A percentile compares a stretch with the other conserved stretches of the same genome.
phyloP scores from a whole-genome alignment of 1,139 yeast species.

The Petasospora rhodanensis region DNA sequence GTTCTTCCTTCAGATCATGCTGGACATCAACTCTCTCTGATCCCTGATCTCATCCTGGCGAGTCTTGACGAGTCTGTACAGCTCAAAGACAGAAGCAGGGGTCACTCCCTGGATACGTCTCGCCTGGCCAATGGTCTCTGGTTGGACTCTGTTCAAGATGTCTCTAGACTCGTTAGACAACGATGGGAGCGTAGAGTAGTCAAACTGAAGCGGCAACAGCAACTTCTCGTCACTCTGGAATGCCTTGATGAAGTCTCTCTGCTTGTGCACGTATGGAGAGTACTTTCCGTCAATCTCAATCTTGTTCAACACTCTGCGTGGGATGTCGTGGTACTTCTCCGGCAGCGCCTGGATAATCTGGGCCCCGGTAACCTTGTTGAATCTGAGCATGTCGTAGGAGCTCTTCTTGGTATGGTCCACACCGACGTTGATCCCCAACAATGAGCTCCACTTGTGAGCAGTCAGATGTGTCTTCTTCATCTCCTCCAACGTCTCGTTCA shows the following conservation, averaged over 20 bases:
- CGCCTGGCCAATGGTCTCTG: slow-evolving; percentile 91
- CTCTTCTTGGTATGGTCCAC: slow-evolving; percentile 31
- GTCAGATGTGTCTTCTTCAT: slow-evolving; percentile 32
- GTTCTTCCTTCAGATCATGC: too few species aligned
- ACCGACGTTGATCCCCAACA: slow-evolving; percentile 33
- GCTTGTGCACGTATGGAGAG: slow-evolving; percentile 74
- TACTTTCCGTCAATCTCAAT: slow-evolving; percentile 79
- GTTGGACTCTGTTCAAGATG: slow-evolving; percentile 70
- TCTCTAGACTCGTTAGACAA: slow-evolving; percentile 73
- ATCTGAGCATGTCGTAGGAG: slow-evolving; percentile 52
- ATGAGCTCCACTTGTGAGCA: slow-evolving; percentile 49
- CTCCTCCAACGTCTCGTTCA: slow-evolving; percentile 40
- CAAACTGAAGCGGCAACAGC: slow-evolving; percentile 58
- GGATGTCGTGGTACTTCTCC: slow-evolving; percentile 29
- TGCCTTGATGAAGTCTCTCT: slow-evolving; percentile 64
- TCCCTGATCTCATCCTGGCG: slow-evolving; percentile 21
- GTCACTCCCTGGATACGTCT: slow-evolving; percentile 92
- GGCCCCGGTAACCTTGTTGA: slow-evolving; percentile 33
- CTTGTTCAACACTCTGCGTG: slow-evolving; percentile 52
- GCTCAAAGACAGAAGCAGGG: slow-evolving; percentile 74
- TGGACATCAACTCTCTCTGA: too few species aligned
- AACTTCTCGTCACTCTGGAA: slow-evolving; percentile 80
- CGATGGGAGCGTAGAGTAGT: slow-evolving; percentile 48
- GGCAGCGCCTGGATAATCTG: slow-evolving; percentile 13
- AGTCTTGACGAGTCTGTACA: slow-evolving; percentile 35